Evolutionary conservation across 805 yeast genomes (phyloP).

Genomic region (Ogataea methanolica): DNA sequence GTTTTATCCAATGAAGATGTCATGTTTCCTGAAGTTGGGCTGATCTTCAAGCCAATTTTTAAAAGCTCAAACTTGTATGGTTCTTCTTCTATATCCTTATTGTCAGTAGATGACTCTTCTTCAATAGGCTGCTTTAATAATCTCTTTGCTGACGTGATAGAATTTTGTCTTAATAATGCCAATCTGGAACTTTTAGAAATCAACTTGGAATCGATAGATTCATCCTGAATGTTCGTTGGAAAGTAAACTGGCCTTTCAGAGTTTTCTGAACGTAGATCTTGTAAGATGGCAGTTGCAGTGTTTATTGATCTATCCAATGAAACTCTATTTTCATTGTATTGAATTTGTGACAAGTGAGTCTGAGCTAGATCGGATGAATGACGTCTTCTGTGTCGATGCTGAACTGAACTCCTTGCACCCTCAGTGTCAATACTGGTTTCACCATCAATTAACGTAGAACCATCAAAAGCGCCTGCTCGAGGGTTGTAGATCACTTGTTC

Average conservation of each 20-base stretch:
- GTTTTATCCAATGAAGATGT: slow-evolving; percentile 58
- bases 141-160: slow-evolving; percentile 14
- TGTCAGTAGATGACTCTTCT: neutral
- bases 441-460: slow-evolving; percentile 25
- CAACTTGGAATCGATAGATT: slow-evolving; percentile 30
- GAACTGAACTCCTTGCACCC: slow-evolving; percentile 11
- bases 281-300: slow-evolving; percentile 45
- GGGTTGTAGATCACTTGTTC: slow-evolving; percentile 17
- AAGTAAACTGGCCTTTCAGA: slow-evolving; percentile 56
- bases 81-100: slow-evolving; percentile 10
- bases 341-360: slow-evolving; percentile 65
- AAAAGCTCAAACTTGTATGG: slow-evolving; percentile 52
- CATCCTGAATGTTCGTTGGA: slow-evolving; percentile 41
- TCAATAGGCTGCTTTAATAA: slow-evolving; percentile 9
- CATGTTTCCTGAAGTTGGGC: slow-evolving; percentile 37
- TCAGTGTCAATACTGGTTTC: slow-evolving; percentile 5
- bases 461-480: slow-evolving; percentile 22
- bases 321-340: slow-evolving; percentile 68
- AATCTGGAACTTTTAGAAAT: slow-evolving; percentile 48
- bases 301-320: slow-evolving; percentile 59
- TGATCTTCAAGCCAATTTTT: slow-evolving; percentile 59
- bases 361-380: slow-evolving; percentile 21
- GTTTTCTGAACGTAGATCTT: slow-evolving; percentile 53
- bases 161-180: slow-evolving; percentile 46
- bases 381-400: slow-evolving; percentile 12